Evolutionary conservation across 225 moss, liverwort and hornwort species (phyloP).

Genomic region (Lunularia cruciata): DNA sequence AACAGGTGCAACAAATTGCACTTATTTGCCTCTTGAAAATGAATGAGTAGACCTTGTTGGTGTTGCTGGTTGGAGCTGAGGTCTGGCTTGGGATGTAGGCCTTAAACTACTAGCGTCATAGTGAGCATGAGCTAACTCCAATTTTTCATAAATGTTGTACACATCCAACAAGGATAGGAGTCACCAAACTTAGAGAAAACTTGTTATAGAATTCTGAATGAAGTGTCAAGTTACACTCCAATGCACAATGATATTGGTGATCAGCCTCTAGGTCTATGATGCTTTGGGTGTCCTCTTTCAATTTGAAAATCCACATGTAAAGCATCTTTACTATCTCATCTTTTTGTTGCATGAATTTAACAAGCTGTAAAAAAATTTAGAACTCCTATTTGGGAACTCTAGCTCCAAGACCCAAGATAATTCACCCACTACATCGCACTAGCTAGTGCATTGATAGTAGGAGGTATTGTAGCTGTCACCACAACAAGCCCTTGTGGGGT

Average conservation of each 20-base stretch:
- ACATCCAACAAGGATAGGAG: not conserved
- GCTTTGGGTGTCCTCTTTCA: not conserved
- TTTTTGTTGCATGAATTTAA: not conserved
- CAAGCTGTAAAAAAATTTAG: not conserved
- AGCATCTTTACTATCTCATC: too few species aligned
- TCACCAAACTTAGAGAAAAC: not conserved
- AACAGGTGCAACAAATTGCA: not conserved
- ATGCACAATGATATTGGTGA: not conserved
- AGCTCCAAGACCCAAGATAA: not conserved
- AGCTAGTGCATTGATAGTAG: too few species aligned
- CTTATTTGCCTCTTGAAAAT: too few species aligned
- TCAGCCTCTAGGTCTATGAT: not conserved
- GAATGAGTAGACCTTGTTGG: too few species aligned
- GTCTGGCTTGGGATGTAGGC: not conserved
- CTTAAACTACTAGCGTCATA: too few species aligned
- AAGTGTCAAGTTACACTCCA: not conserved
- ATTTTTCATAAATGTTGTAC: conserved; percentile 2
- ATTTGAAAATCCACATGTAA: too few species aligned
- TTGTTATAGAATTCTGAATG: not conserved
- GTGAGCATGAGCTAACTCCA: too few species aligned
- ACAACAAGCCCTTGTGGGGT: not conserved
- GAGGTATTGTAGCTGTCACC: not conserved
- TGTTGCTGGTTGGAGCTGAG: not conserved
- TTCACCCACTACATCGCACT: not conserved
- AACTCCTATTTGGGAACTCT: not conserved